Base-by-base conservation (phyloP, 495 filamentous ascomycete species). In the Tuber calosporum region DNA sequence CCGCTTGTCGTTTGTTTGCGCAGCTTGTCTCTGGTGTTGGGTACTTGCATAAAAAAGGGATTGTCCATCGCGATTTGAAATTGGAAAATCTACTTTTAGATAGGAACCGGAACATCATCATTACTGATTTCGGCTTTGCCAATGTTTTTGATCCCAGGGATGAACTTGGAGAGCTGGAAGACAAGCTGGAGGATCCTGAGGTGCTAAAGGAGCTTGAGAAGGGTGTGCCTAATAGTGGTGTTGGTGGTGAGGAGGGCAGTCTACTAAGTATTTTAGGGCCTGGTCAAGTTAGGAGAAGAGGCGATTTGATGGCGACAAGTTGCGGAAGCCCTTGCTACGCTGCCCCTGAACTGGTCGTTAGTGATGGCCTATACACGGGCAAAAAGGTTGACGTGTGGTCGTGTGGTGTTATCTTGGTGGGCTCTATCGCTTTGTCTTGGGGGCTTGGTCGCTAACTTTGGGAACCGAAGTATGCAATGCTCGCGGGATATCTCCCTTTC, bases 341-440 rank as follows among this genome's bases (percentile, higher is more conserved):
- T 62, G 95, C 95, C 20, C 95, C 95, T 11, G 95, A 99, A 85
- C 87, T 99, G 48, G 95, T 99, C 26, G 95, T 99, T 73, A 97
- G 93, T 83, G 95, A 99, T 83, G 96, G 93, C 26, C 84, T 99
- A 22, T 99, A 99, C 83, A 99, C 96, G 8, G 95, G 95, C 53
- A 88, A 93, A 39, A 99, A 98, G 82, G 95, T 99, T 22, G 95
- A 99, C 82, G 95, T 99, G 37, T 99, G 95, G 95, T 98, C 95
- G 81, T 98, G 95, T 81, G 95, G 95, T 84, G 95, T 99, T 37
- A 99, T 99, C 80, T 84, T 99, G 87, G 95, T 98, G 87, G 84
- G 92, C 87, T 40, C 68, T 66, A 42, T 72, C 36, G 36, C 45
- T 69, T 66, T 70, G 36, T 37, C 22, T 43, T 68, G 62, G 37